phyloP scores from a whole-genome alignment of 2,329 filamentous ascomycete genomes.

The Fusarium beomiforme region DNA sequence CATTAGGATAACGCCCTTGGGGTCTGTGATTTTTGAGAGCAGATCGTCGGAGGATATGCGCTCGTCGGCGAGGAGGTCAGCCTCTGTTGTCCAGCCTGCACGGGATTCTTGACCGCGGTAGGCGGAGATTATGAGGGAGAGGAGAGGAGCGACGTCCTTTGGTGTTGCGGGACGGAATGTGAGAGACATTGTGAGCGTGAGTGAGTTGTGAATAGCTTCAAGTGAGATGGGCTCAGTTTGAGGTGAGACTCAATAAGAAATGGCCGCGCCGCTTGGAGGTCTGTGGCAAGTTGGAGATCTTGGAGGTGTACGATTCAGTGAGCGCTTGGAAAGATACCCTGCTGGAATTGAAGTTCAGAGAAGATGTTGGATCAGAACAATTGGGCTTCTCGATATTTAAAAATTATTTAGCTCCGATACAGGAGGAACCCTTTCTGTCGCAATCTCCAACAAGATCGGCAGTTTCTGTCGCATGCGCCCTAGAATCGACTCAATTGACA shows the following conservation, averaged over 20 bases:
- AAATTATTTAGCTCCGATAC: constrained; percentile 14
- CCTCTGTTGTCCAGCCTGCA: constrained; percentile 59
- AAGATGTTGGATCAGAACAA: neutral
- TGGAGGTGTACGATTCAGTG: neutral
- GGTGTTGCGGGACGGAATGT: constrained; percentile 42
- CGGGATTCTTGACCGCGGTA: constrained; percentile 55
- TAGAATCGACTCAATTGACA: constrained; percentile 4
- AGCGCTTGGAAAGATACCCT: neutral
- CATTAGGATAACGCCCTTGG: constrained; percentile 50
- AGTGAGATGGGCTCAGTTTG: neutral
- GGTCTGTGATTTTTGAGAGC: constrained; percentile 52
- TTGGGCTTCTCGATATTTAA: neutral
- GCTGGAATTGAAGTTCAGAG: neutral
- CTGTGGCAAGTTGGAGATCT: neutral
- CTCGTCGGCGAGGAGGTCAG: constrained; percentile 54
- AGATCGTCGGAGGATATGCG: constrained; percentile 54
- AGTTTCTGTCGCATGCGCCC: constrained; percentile 8
- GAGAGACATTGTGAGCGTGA: constrained; percentile 22
- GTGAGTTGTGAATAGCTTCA: neutral
- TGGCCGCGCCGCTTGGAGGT: neutral
- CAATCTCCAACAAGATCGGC: neutral
- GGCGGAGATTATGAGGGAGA: constrained; percentile 54
- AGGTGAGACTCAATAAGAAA: neutral
- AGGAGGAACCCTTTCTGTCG: constrained; percentile 2
- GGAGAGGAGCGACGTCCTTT: constrained; percentile 46